These are phyloP conservation scores for Aspergillus sp. DNA, from an alignment of 2,329 filamentous ascomycete species.

Conservation along the genomic window DNA sequence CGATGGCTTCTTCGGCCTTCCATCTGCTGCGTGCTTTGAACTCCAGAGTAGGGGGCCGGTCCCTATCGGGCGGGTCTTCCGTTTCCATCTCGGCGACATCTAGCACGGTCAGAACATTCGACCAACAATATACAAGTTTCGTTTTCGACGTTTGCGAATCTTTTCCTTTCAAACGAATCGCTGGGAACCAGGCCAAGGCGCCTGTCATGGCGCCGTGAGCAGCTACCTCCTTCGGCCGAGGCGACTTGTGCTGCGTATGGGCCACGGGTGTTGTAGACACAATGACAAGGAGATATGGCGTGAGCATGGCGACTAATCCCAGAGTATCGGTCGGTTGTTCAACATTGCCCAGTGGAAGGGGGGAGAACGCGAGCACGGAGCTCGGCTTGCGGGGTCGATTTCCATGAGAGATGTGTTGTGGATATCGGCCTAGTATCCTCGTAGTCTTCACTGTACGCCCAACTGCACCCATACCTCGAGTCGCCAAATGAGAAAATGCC, in stretches of 20 bases:
- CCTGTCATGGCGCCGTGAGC: slow-evolving; percentile 91
- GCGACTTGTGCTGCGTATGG: slow-evolving; percentile 92
- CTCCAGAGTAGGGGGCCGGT: slow-evolving; percentile 73
- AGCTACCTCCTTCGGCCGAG: slow-evolving; percentile 84
- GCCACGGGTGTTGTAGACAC: slow-evolving; percentile 96
- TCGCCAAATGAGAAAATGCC: slow-evolving; percentile 97
- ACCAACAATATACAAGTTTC: slow-evolving; percentile 98
- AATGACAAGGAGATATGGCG: slow-evolving; percentile 91
- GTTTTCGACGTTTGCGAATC: slow-evolving; percentile 66
- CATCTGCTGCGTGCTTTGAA: slow-evolving; percentile 85
- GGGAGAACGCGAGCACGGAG: slow-evolving; percentile 87
- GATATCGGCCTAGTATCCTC: slow-evolving; percentile 87
- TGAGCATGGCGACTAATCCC: slow-evolving; percentile 91
- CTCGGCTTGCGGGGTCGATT: slow-evolving; percentile 81
- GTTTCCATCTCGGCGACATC: slow-evolving; percentile 74
- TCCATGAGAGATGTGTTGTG: slow-evolving; percentile 60
- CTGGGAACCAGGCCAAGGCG: slow-evolving; percentile 94
- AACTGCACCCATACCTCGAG: slow-evolving; percentile 81
- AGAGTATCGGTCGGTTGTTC: slow-evolving; percentile 83
- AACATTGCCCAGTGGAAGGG: slow-evolving; percentile 89
- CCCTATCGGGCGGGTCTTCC: slow-evolving; percentile 60
- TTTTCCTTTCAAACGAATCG: slow-evolving; percentile 81
- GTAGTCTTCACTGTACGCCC: slow-evolving; percentile 85
- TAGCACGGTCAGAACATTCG: slow-evolving; percentile 90
- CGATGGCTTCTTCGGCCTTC: slow-evolving; percentile 92